Percentiles rank a stretch among this genome's conserved stretches.
Conservation (phyloP, 371 early-diverging fungal genomes). For the Mortierella sp. region DNA sequence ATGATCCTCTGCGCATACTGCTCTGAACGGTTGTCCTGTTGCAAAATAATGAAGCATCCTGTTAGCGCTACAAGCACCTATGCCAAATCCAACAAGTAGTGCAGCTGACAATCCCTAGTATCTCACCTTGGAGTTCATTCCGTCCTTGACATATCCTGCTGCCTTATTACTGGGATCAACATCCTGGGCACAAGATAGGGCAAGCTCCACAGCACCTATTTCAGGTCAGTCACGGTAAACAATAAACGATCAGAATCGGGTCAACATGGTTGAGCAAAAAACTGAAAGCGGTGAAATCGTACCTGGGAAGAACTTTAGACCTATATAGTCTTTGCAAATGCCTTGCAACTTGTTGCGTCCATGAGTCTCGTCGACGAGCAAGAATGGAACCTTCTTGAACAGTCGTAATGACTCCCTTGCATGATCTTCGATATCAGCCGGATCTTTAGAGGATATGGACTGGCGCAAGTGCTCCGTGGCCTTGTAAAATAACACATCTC, state of each 20-base stretch:
- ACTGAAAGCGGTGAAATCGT: background rate
- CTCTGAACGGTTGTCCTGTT: conserved; percentile 48
- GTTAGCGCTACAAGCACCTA: background rate
- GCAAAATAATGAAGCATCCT: background rate
- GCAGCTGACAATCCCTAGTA: no score
- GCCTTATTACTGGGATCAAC: conserved; percentile 72
- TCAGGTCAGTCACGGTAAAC: background rate
- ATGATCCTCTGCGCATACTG: conserved; percentile 47
- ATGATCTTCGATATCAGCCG: conserved; percentile 58
- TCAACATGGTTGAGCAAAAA: background rate
- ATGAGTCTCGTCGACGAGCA: conserved; percentile 47
- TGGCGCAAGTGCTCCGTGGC: conserved; percentile 71
- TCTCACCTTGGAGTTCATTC: conserved; percentile 48
- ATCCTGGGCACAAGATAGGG: conserved; percentile 73
- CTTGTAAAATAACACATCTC: conserved; percentile 81
- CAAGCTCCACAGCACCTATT: conserved; percentile 72
- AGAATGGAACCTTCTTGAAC: conserved; percentile 61
- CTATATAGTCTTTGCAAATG: conserved; percentile 65
- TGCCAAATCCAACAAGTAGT: no score
- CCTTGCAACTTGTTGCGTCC: conserved; percentile 67
- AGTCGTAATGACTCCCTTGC: conserved; percentile 70
- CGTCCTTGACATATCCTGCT: conserved; percentile 57
- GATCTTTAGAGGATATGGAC: conserved; percentile 57
- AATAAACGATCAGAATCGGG: background rate
- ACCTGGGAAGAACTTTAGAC: conserved; percentile 59